Base-by-base conservation (phyloP, 768 basidiomycete genomes). In the Leccinum broughii region DNA sequence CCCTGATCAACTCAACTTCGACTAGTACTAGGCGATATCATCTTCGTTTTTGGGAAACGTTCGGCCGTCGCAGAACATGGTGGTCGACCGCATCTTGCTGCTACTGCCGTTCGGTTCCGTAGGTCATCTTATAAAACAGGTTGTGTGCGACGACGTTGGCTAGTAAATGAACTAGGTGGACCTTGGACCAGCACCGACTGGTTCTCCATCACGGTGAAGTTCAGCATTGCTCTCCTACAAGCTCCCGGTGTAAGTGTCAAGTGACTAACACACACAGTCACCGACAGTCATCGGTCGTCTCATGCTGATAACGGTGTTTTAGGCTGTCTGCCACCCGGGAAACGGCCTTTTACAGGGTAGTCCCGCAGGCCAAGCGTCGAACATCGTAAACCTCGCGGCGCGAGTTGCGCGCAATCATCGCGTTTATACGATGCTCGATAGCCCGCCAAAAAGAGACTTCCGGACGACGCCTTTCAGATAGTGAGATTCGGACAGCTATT, bases 181-280 rank as follows among this genome's bases (percentile, higher is more conserved):
- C 32, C 32, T 32, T 32, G 82, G 81, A 73, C 73, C 5, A 70
- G 73, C 5, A 75, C 69, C 0, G 79, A 83, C 51, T 84, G 81
- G 82, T 64, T 83, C 30, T 80, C 83, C 15, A 72, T 76, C 37
- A 66, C 82, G 4, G 70, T 78, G 14, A 72, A 77, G 54, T 73
- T 74, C 0, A 74, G 10, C 32, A 32, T 11, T 32, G 10, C 32
- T 32, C 32, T 32, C 32, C 32, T 32, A 32, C 10, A 32, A 32
- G 10, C 10, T 32, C 30, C 30, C 10, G 32, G 32, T 32, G 81
- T 81, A 62, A 54, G 78, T 66, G 11, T 3, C 6, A 17, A 35
- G 35, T 32, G 9, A 32, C 30, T 32, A 32, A 32, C 30, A 32
- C 32, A 32, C 32, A 32, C 32, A 32, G 32, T 32, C 35, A 6